Base-by-base conservation (phyloP, 1,284 basidiomycete genomes). In the Sporisorium scitamineum region DNA sequence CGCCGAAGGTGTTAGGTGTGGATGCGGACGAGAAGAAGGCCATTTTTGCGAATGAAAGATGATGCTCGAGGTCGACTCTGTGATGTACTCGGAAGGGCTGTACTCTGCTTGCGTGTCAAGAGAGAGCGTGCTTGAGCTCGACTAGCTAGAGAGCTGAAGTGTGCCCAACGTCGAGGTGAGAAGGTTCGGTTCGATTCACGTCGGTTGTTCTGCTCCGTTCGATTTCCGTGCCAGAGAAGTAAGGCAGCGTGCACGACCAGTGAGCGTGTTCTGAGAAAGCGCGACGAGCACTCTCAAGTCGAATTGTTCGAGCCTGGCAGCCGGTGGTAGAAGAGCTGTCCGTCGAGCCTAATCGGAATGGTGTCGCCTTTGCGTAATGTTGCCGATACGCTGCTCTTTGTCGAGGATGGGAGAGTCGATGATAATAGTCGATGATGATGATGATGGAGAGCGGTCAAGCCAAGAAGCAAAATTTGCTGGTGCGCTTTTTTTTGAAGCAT, bases 1-100 rank as follows among this genome's bases (percentile, higher is more conserved):
- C 70, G 20, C 78, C 80, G 51, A 79, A 81, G 47, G 75, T 79
- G 57, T 45, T 63, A 2, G 78, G 63, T 26, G 78, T 81, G 20
- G 78, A 66, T n/a, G 75, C 70, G 6, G 69, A 72, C 26, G 71
- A 71, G 60, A 81, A 81, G 73, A 81, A 81, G n/a, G 80, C 76
- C 80, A 81, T 72, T 11, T n/a, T 24, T 16, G 26, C 22, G 26
- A 26, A 18, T 18, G 14, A 26, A 5, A n/a, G n/a, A n/a, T n/a
- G n/a, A n/a, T n/a, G n/a, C n/a, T n/a, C n/a, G n/a, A n/a, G n/a
- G n/a, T n/a, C n/a, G n/a, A n/a, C n/a, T n/a, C n/a, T 26, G 14
- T 24, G 22, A 24, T 26, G 22, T 14, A 13, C n/a, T 13, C 22
- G 13, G 39, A 41, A 41, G 7, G n/a, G 41, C 41, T 1, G 41